Percentiles rank a stretch among this genome's conserved stretches.
phyloP scores from a whole-genome alignment of 108 stramenopile species.

The Nannochloropsis gaditana region DNA sequence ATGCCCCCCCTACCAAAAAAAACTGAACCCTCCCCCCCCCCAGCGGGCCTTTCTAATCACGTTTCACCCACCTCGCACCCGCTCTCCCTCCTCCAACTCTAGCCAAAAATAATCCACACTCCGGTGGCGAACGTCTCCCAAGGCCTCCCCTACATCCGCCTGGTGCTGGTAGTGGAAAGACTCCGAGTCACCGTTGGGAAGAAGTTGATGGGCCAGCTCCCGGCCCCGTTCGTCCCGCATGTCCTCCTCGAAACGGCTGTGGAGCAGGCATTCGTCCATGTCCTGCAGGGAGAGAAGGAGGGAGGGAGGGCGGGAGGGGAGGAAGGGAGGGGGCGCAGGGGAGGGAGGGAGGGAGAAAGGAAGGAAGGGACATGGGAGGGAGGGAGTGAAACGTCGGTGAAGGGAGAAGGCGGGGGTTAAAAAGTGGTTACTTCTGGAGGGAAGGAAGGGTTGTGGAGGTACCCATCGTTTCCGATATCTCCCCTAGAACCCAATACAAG shows the following conservation, averaged over 20 bases:
- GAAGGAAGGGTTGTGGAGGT: too few relatives aligned
- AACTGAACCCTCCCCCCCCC: too few relatives aligned
- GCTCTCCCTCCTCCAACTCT: constrained; percentile 9
- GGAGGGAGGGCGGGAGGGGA: not conserved
- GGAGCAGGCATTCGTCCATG: constrained; percentile 32
- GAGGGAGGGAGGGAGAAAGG: not conserved
- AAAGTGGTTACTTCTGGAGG: too few relatives aligned
- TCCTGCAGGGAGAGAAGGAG: not conserved
- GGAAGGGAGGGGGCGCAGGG: not conserved
- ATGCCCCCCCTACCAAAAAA: too few relatives aligned
- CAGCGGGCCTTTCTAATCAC: too few relatives aligned
- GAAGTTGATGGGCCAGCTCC: not conserved
- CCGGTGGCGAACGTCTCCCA: not conserved
- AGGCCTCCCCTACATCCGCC: not conserved
- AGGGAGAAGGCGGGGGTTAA: too few relatives aligned
- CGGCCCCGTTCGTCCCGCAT: not conserved
- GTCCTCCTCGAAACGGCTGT: constrained; percentile 20
- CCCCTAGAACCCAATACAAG: too few relatives aligned
- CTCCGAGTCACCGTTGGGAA: not conserved
- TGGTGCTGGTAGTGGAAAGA: constrained; percentile 18
- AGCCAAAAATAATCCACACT: not conserved
- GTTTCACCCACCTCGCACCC: not conserved
- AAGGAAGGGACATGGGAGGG: not conserved
- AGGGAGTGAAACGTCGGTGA: not conserved
- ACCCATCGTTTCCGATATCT: too few relatives aligned